Percentiles rank a stretch among this genome's conserved stretches.
Evolutionary conservation across 139 green algal genomes (phyloP).

Genomic region (Micractinium conductrix): DNA sequence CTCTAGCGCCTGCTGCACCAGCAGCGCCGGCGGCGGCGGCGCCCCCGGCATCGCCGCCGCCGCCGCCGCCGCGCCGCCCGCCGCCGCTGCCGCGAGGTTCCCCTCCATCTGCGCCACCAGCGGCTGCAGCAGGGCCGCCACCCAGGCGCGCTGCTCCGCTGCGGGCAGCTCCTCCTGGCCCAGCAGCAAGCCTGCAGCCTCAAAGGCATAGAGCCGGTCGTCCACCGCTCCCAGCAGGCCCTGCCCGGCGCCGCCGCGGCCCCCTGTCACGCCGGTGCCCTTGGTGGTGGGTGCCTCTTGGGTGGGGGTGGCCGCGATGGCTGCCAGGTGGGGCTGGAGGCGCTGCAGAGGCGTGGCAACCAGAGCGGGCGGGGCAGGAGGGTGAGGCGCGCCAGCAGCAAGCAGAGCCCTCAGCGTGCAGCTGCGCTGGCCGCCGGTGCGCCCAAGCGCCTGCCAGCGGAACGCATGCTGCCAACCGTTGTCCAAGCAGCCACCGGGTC

Average conservation of each 20-base stretch:
- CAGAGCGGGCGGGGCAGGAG: background rate
- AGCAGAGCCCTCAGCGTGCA: background rate
- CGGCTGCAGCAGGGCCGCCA: constrained; percentile 68
- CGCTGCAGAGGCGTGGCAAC: constrained; percentile 11
- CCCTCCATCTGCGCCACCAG: constrained; percentile 65
- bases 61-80: background rate
- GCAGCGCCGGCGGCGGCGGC: constrained; percentile 7
- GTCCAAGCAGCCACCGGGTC: background rate
- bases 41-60: constrained; percentile 5
- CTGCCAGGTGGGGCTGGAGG: constrained; percentile 71
- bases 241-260: constrained; percentile 7
- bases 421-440: background rate
- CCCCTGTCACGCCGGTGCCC: constrained; percentile 7
- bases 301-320: constrained; percentile 67
- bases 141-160: constrained; percentile 65
- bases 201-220: constrained; percentile 90
- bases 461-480: background rate
- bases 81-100: constrained; percentile 20
- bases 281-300: constrained; percentile 20
- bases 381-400: background rate
- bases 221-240: constrained; percentile 48
- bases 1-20: constrained; percentile 77
- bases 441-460: background rate
- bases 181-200: constrained; percentile 85
- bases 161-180: constrained; percentile 76